Evolutionary conservation across 208 protist species (phyloP).

Genomic region (Leptomonas seymouri): DNA sequence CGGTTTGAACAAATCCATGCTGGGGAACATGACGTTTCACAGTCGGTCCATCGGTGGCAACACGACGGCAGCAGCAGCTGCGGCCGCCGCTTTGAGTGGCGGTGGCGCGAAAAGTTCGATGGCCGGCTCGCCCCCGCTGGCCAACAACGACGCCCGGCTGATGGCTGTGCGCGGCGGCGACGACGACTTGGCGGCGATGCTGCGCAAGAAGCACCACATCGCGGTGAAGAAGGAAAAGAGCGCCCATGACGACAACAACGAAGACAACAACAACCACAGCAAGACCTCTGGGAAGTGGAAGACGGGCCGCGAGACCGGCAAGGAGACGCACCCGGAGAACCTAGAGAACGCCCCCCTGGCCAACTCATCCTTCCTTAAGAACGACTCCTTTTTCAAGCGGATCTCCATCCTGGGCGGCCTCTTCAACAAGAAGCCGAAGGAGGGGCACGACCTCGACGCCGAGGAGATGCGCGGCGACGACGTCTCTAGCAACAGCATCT

Average conservation of each 20-base stretch:
- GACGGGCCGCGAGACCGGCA: conserved; percentile 12
- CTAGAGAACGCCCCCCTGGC: conserved; percentile 33
- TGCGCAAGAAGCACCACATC: conserved; percentile 76
- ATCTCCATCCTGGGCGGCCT: conserved; percentile 47
- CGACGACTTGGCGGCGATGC: conserved; percentile 45
- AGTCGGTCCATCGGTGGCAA: not conserved
- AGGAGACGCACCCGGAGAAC: conserved; percentile 15
- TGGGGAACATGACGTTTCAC: conserved; percentile 15
- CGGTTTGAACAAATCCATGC: conserved; percentile 19
- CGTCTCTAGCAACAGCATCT: conserved; percentile 15
- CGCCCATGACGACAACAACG: conserved; percentile 8
- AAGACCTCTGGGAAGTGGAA: conserved; percentile 19
- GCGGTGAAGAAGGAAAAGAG: conserved; percentile 34
- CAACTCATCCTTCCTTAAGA: conserved; percentile 58
- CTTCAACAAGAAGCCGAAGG: conserved; percentile 34
- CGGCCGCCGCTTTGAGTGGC: conserved; percentile 12
- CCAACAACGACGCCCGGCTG: conserved; percentile 46
- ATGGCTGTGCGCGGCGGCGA: conserved; percentile 57
- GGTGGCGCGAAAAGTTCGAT: conserved; percentile 6
- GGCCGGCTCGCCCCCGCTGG: conserved; percentile 15
- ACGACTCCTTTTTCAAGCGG: conserved; percentile 58
- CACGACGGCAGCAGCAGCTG: conserved; percentile 1
- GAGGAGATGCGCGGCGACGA: conserved; percentile 22
- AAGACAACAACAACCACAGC: conserved; percentile 4
- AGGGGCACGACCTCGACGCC: conserved; percentile 31